Conservation (phyloP, 2,329 filamentous ascomycete genomes). For the Fusarium xyrophilum region DNA sequence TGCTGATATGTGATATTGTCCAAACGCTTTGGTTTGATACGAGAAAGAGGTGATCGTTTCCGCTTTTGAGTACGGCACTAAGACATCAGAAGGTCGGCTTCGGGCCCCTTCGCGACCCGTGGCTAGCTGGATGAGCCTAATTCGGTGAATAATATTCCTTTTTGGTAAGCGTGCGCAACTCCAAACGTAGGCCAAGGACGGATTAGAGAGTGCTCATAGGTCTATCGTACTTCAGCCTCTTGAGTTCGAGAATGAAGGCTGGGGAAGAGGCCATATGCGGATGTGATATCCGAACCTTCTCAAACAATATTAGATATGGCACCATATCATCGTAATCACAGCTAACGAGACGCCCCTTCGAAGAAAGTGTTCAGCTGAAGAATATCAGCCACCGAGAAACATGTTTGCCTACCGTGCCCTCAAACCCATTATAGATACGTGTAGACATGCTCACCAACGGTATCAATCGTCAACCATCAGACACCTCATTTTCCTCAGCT, state of each 20-base stretch:
- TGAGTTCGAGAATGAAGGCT: fast-evolving
- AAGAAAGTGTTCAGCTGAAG: not conserved
- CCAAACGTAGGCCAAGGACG: not conserved
- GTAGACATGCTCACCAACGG: not conserved
- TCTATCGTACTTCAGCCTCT: not conserved
- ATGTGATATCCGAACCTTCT: not conserved
- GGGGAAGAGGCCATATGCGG: not conserved
- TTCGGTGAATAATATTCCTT: not conserved
- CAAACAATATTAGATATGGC: not conserved
- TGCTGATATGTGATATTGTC: not conserved
- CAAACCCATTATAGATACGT: not conserved
- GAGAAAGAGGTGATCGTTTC: not conserved
- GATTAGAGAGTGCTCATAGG: not conserved
- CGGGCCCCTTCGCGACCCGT: not conserved
- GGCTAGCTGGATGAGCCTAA: not conserved
- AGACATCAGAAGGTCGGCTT: not conserved
- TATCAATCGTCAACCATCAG: not conserved
- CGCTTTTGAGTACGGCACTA: not conserved
- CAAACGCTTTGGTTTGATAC: not conserved
- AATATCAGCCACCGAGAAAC: not conserved
- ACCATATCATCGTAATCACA: not conserved
- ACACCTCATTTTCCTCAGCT: not conserved
- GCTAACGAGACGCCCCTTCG: not conserved
- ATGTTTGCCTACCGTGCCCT: fast-evolving
- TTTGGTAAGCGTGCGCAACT: not conserved